phyloP scores from a whole-genome alignment of 1,284 basidiomycete genomes.

The Agaricales sp. region DNA sequence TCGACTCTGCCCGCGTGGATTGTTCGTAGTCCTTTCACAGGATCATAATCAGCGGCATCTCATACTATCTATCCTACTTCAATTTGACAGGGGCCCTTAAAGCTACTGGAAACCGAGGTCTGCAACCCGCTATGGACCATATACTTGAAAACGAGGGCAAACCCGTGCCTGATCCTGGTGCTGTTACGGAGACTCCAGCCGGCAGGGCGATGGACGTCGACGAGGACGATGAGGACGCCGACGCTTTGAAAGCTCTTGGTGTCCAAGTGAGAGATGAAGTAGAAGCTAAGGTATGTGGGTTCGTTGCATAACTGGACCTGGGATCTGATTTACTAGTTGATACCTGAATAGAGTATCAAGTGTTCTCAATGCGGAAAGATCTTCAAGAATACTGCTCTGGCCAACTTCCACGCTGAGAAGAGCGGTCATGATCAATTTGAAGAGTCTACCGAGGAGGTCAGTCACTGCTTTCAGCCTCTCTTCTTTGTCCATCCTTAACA shows the following conservation, averaged over 20 bases:
- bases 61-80: neutral
- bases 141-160: conserved; percentile 71
- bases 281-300: conserved; percentile 49
- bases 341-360: conserved; percentile 56
- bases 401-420: conserved; percentile 93
- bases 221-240: conserved; percentile 63
- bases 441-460: conserved; percentile 89
- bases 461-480: conserved; percentile 10
- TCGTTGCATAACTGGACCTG: conserved; percentile 1
- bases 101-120: conserved; percentile 67
- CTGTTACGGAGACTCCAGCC: conserved; percentile 19
- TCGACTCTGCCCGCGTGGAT: conserved; percentile 72
- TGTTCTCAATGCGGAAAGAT: conserved; percentile 77
- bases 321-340: neutral
- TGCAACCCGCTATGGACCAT: conserved; percentile 87
- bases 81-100: conserved; percentile 68
- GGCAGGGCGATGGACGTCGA: conserved; percentile 38
- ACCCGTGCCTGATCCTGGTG: conserved; percentile 53
- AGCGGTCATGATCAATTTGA: conserved; percentile 92
- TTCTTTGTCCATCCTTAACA: neutral
- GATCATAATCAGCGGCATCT: neutral
- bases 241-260: conserved; percentile 47
- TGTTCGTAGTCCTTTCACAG: conserved; percentile 39
- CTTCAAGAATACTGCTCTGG: conserved; percentile 82
- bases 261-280: conserved; percentile 28